Percentiles rank a stretch among this genome's conserved stretches.
Evolutionary conservation across 2,329 filamentous ascomycete genomes (phyloP).

Genomic region (Escovopsis sp.): DNA sequence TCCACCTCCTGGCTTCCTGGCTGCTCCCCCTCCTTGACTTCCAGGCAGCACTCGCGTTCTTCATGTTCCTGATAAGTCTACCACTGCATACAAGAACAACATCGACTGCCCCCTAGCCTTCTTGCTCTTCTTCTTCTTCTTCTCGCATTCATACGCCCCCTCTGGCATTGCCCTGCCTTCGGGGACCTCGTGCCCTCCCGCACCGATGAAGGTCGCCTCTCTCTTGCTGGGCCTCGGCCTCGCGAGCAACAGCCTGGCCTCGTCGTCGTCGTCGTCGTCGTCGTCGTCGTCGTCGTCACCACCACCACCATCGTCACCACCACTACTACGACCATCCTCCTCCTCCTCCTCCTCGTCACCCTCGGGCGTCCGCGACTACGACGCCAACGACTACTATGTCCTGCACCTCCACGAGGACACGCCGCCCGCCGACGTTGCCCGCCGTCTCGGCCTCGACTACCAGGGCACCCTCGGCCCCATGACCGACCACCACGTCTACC

Average conservation of each 20-base stretch:
- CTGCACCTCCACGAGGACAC: slow-evolving; percentile 58
- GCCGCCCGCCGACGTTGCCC: slow-evolving; percentile 54
- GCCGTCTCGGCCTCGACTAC: slow-evolving; percentile 57
- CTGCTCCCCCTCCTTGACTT: too few relatives aligned
- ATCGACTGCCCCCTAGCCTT: too few relatives aligned
- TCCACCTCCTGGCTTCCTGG: too few relatives aligned
- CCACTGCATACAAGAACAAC: too few relatives aligned
- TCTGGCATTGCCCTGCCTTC: slow-evolving; percentile 3
- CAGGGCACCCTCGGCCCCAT: slow-evolving; percentile 71
- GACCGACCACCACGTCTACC: slow-evolving; percentile 72
- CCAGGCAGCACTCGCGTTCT: too few relatives aligned
- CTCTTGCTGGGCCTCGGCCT: slow-evolving; percentile 29
- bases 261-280: too few relatives aligned
- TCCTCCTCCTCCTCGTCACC: slow-evolving; percentile 20
- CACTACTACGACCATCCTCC: too few relatives aligned
- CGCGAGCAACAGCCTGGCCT: slow-evolving; percentile 32
- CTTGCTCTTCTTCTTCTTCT: too few relatives aligned
- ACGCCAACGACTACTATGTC: slow-evolving; percentile 81
- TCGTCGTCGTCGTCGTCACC: slow-evolving; percentile 15
- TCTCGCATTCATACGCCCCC: too few relatives aligned
- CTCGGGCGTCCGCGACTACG: slow-evolving; percentile 51
- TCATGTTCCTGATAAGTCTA: too few relatives aligned
- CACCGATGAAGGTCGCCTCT: slow-evolving; percentile 34
- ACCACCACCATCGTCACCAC: too few relatives aligned
- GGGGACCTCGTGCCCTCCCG: too few relatives aligned